Conservation (phyloP, 345 rosid genomes). For the Abelmoschus esculentus region DNA sequence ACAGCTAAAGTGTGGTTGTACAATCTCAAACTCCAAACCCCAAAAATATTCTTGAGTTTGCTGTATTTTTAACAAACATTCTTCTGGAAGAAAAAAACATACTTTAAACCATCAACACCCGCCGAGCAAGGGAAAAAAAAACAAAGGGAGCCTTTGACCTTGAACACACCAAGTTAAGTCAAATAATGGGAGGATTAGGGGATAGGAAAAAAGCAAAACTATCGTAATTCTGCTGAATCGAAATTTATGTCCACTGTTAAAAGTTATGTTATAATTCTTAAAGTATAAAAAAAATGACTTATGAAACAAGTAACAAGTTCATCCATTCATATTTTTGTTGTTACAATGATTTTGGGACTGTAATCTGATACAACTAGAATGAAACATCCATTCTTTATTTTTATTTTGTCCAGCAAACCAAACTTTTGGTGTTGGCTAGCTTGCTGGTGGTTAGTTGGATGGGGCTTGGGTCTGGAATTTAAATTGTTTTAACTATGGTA, state of each 20-base stretch:
- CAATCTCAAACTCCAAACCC: background rate
- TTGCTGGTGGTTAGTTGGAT: background rate
- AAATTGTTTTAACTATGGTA: background rate
- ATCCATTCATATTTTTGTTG: background rate
- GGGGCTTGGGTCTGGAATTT: background rate
- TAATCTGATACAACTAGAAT: background rate
- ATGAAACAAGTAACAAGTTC: background rate
- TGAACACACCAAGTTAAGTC: background rate
- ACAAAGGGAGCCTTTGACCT: background rate
- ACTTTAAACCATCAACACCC: background rate
- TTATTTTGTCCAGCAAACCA: too few relatives aligned
- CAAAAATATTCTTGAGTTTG: background rate
- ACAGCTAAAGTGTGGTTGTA: background rate
- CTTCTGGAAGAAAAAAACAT: background rate
- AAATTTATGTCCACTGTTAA: background rate
- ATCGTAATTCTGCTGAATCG: background rate
- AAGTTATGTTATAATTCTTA: background rate
- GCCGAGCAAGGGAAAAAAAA: background rate
- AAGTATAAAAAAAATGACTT: background rate
- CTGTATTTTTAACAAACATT: background rate
- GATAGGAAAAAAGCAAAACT: background rate
- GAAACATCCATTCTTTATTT: background rate
- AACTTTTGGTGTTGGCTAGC: background rate
- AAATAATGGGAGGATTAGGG: background rate
- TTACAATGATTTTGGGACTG: background rate